Base-by-base conservation (phyloP, 306 rosid genomes). In the Quercus engelmannii region DNA sequence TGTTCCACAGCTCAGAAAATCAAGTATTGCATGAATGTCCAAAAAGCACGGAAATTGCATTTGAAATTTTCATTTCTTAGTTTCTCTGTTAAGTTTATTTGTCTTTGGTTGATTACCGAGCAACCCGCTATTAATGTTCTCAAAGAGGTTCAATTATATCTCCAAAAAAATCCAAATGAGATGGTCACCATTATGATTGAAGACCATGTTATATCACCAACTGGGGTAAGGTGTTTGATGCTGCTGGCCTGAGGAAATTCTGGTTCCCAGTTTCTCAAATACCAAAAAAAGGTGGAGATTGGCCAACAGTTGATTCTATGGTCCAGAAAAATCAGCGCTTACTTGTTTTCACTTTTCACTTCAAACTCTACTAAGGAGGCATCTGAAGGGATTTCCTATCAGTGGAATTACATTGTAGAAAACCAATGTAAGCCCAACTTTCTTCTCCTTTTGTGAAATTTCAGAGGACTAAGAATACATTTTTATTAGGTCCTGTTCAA, bases 261-360 rank as follows among this genome's bases (percentile, higher is more conserved):
- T 92, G 95, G 98, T 92, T 94, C 77, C 98, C 98, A 0, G 90
- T 91, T 4, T 90, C 91, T 28, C 79, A 92, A 85, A 94, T 94
- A 95, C 97, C 98, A 6, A 88, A 92, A 87, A 87, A 88, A 17
- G 98, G 98, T 3, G 91, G 83, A 65, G 80, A 92, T 65, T 94
- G 98, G 98, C 97, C 98, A 73, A 84, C 85, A 0, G 90, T 94
- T 23, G 89, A 84, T 74, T 93, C 91, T 56, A 89, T 94, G 97
- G 56, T 92, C 59, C 78, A 80, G 76, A 89, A 90, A 75, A 91
- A 94, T 25, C 97, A 89, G 56, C 94, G 97, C 4, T 84, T 94
- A 55, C 81, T 92, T 2, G 97, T 94, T 62, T 94, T 94, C 85
- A 94, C 97, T 94, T 62, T 94, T 94, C 85, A 94, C 97, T 81